Conservation (phyloP, 2,329 filamentous ascomycete genomes). For the Plenodomus lindquistii region DNA sequence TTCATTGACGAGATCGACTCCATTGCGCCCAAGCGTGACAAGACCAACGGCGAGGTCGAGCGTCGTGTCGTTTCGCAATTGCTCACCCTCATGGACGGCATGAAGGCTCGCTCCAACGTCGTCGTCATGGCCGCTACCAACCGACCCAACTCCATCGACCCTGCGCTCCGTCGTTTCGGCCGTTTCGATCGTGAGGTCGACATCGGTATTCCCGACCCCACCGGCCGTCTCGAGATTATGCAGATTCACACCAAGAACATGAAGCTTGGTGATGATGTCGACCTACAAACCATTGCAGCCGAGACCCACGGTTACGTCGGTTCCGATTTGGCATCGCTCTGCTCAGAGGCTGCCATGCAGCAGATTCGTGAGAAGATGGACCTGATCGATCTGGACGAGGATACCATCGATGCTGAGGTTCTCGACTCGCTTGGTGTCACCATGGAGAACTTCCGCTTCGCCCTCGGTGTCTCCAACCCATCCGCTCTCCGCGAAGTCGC, state of each 20-base stretch:
- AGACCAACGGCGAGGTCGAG: constrained; percentile 99
- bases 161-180: constrained; percentile 94
- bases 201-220: constrained; percentile 96
- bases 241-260: constrained; percentile 99
- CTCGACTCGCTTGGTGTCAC: constrained; percentile 97
- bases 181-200: constrained; percentile 99
- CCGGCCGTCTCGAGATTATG: constrained; percentile 96
- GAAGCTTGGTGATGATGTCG: constrained; percentile 96
- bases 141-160: constrained; percentile 97
- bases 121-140: constrained; percentile 99
- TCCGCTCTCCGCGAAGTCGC: constrained; percentile 98
- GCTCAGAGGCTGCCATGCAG: constrained; percentile 99
- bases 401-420: constrained; percentile 98
- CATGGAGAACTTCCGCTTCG: constrained; percentile 99
- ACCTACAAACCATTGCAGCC: constrained; percentile 92
- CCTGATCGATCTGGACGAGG: constrained; percentile 96
- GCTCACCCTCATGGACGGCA: constrained; percentile 96
- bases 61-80: constrained; percentile 98
- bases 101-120: constrained; percentile 98
- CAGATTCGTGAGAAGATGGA: constrained; percentile 99
- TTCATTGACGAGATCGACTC: constrained; percentile 99
- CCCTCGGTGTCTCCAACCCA: constrained; percentile 96
- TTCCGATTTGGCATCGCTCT: constrained; percentile 96
- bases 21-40: constrained; percentile 98
- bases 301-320: constrained; percentile 99